These are phyloP conservation scores for Colletotrichum lupini DNA, from an alignment of 2,329 filamentous ascomycete genomes.

Conservation along the genomic window DNA sequence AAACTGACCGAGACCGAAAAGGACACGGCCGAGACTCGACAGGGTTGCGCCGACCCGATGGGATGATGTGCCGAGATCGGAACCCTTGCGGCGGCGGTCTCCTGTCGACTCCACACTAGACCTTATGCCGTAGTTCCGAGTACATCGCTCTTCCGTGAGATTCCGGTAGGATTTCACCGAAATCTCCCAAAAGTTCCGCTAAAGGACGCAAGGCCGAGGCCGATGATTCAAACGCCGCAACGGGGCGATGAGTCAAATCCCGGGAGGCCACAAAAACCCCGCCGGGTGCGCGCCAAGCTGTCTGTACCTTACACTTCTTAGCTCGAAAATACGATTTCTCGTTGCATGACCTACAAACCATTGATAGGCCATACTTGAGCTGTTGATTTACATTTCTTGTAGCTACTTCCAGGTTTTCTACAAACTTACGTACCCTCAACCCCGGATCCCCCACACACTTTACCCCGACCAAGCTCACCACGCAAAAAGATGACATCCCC, in stretches of 20 bases:
- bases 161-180: neutral
- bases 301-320: no score
- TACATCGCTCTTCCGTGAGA: neutral
- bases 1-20: neutral
- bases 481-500: constrained; percentile 2
- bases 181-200: neutral
- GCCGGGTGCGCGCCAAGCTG: no score
- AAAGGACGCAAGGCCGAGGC: neutral
- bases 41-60: no score
- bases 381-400: no score
- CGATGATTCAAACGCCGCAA: neutral
- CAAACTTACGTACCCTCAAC: no score
- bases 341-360: no score
- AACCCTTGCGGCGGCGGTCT: constrained; percentile 7
- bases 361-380: no score
- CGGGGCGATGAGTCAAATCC: neutral
- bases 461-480: no score
- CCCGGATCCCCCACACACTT: no score
- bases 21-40: neutral
- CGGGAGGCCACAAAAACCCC: no score
- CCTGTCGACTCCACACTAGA: neutral
- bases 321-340: no score
- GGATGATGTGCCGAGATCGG: constrained; percentile 6
- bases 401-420: no score
- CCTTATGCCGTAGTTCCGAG: neutral